Conservation (phyloP, 768 basidiomycete species). For the Naganishia vishniacii region DNA sequence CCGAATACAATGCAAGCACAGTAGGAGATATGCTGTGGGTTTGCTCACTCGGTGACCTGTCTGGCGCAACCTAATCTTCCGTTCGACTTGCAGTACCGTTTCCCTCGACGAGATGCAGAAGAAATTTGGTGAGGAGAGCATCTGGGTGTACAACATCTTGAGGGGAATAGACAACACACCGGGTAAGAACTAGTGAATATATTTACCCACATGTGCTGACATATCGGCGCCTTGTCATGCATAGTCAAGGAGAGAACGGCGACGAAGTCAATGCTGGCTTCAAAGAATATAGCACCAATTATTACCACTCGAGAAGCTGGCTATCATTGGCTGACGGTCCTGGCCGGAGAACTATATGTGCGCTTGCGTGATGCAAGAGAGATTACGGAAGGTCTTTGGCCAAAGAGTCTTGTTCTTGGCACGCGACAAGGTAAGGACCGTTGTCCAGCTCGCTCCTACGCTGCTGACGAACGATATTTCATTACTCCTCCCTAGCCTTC, state of each 20-base stretch:
- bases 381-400: conserved; percentile 71
- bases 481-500: too few relatives aligned
- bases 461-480: too few relatives aligned
- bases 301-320: conserved; percentile 71
- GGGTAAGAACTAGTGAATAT: conserved; percentile 53
- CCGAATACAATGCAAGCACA: conserved; percentile 79
- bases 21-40: conserved; percentile 84
- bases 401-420: conserved; percentile 79
- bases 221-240: conserved; percentile 9
- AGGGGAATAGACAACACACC: conserved; percentile 80
- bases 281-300: conserved; percentile 83
- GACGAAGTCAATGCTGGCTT: conserved; percentile 87
- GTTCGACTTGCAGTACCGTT: conserved; percentile 35
- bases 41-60: background rate
- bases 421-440: conserved; percentile 60
- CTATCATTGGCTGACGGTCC: conserved; percentile 81
- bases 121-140: conserved; percentile 51
- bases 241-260: conserved; percentile 78
- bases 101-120: conserved; percentile 50
- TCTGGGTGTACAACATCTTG: conserved; percentile 89
- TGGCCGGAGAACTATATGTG: conserved; percentile 82
- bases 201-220: background rate
- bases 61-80: background rate
- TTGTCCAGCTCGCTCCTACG: too few relatives aligned
- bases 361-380: conserved; percentile 77